These are phyloP conservation scores for Trichocomaceae sp. DNA, from an alignment of 2,329 filamentous ascomycete genomes.

Conservation along the genomic window DNA sequence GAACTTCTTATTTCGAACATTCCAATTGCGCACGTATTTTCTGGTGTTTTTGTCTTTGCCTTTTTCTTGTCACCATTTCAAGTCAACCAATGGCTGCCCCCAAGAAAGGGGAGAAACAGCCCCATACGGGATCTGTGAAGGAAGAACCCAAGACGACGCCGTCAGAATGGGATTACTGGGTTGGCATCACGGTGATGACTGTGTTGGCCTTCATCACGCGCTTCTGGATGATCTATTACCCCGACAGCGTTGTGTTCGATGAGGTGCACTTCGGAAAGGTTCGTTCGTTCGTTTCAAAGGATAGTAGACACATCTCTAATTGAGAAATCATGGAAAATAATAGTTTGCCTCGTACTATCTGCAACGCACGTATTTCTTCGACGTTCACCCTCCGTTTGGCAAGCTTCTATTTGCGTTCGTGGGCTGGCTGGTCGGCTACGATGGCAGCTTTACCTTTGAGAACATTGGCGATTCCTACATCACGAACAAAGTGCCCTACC, in stretches of 20 bases:
- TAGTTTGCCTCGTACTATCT: conserved; percentile 67
- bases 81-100: conserved; percentile 29
- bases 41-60: conserved; percentile 5
- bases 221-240: conserved; percentile 94
- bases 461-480: conserved; percentile 99
- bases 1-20: neutral
- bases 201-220: conserved; percentile 79
- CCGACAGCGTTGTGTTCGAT: conserved; percentile 95
- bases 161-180: conserved; percentile 77
- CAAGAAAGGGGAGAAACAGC: conserved; percentile 30
- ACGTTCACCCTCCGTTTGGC: conserved; percentile 95
- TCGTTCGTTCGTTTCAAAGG: conserved; percentile 34
- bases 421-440: conserved; percentile 95
- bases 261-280: conserved; percentile 99
- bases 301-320: too few species aligned
- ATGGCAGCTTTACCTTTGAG: conserved; percentile 95
- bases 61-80: conserved; percentile 6
- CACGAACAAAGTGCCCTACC: conserved; percentile 92
- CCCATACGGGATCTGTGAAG: conserved; percentile 30
- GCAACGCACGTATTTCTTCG: conserved; percentile 98
- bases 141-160: conserved; percentile 19
- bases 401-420: conserved; percentile 96
- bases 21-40: neutral
- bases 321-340: neutral
- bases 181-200: conserved; percentile 71